Evolutionary conservation across 176 grass and related monocot species (phyloP).

Genomic region (Raddia distichophylla): DNA sequence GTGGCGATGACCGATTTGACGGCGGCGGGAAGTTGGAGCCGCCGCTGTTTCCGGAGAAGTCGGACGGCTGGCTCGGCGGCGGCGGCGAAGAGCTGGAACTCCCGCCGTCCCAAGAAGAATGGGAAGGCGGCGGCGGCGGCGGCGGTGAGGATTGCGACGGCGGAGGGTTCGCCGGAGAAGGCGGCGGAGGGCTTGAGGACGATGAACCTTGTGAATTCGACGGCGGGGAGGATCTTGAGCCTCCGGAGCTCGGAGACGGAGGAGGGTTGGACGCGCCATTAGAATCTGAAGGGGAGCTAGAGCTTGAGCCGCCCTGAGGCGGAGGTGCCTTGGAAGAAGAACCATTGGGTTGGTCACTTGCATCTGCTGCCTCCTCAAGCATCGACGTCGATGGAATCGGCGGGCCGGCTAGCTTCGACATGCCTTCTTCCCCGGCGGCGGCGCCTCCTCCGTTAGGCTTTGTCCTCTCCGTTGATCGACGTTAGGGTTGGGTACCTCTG

Average conservation of each 20-base stretch:
- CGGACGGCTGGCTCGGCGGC: background rate
- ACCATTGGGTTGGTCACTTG: conserved; percentile 18
- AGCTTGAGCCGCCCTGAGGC: background rate
- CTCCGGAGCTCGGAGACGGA: conserved; percentile 14
- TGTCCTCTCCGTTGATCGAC: background rate
- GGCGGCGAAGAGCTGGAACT: conserved; percentile 23
- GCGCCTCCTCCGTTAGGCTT: background rate
- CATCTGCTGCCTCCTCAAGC: background rate
- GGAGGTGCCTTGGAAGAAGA: conserved; percentile 33
- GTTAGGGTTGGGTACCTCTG: background rate
- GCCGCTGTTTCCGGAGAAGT: conserved; percentile 9
- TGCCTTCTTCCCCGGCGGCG: background rate
- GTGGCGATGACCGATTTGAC: conserved; percentile 18
- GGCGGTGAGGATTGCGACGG: conserved; percentile 2
- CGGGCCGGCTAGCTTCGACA: conserved; percentile 45
- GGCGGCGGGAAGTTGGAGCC: conserved; percentile 22
- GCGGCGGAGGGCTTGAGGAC: conserved; percentile 28
- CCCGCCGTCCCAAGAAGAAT: background rate
- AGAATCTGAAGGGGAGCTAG: background rate
- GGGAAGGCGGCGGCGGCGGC: background rate
- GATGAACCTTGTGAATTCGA: conserved; percentile 24
- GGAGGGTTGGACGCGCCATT: conserved; percentile 28
- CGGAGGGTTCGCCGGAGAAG: background rate
- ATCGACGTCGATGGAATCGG: conserved; percentile 19
- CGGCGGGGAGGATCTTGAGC: conserved; percentile 17